These are phyloP conservation scores for Pisolithus orientalis DNA, from an alignment of 768 basidiomycete genomes.

Conservation along the genomic window DNA sequence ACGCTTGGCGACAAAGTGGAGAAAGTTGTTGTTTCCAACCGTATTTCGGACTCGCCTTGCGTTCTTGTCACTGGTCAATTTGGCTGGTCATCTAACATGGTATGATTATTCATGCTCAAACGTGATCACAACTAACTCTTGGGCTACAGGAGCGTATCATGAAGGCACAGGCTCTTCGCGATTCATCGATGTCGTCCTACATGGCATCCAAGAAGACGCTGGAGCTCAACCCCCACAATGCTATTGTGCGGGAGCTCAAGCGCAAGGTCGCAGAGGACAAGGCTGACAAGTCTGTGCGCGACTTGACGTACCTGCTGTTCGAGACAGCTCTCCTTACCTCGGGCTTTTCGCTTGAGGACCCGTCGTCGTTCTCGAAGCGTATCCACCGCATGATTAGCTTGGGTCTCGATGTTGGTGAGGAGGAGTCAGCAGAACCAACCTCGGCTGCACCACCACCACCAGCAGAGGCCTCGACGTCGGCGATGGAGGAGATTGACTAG, in stretches of 20 bases:
- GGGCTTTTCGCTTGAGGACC: conserved; percentile 94
- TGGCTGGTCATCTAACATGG: conserved; percentile 99
- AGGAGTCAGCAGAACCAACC: conserved; percentile 33
- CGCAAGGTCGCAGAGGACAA: conserved; percentile 95
- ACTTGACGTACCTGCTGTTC: conserved; percentile 92
- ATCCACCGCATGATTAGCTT: conserved; percentile 96
- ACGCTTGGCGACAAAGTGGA: conserved; percentile 99
- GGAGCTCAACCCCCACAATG: conserved; percentile 88
- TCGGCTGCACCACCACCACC: conserved; percentile 45
- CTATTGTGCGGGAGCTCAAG: conserved; percentile 95
- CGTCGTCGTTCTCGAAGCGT: conserved; percentile 89
- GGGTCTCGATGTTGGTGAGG: conserved; percentile 85
- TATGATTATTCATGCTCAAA: conserved; percentile 15
- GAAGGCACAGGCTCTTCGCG: conserved; percentile 96
- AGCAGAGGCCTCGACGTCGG: conserved; percentile 62
- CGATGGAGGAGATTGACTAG: conserved; percentile 97
- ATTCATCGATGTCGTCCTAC: conserved; percentile 97
- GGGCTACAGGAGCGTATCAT: conserved; percentile 81
- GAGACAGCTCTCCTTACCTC: conserved; percentile 96
- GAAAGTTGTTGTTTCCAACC: conserved; percentile 97
- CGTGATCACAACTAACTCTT: neutral
- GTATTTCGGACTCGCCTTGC: conserved; percentile 94
- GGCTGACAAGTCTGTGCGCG: conserved; percentile 96
- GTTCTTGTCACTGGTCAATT: conserved; percentile 98
- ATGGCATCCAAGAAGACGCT: conserved; percentile 99